These are phyloP conservation scores for Russula vinacea DNA, from an alignment of 768 basidiomycete genomes.

Conservation along the genomic window DNA sequence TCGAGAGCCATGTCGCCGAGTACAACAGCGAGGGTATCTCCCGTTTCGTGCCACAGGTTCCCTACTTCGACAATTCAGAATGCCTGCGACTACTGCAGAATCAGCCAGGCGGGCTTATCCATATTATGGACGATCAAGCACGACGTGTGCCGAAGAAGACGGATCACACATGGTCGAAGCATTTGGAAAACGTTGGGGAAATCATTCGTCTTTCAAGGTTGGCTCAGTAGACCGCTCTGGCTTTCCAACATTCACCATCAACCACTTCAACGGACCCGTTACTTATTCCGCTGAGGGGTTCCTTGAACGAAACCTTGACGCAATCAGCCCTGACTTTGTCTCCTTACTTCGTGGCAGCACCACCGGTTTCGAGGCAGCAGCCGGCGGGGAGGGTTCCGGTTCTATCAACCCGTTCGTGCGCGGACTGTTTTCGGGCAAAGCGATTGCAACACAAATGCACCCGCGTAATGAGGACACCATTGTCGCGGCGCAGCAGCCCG, in stretches of 20 bases:
- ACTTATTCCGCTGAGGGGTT: slow-evolving; percentile 90
- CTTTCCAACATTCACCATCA: slow-evolving; percentile 83
- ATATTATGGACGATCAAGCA: slow-evolving; percentile 98
- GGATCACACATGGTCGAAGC: slow-evolving; percentile 94
- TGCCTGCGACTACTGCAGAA: slow-evolving; percentile 84
- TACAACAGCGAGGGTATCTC: slow-evolving; percentile 81
- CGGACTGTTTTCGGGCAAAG: slow-evolving; percentile 81
- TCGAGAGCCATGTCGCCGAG: slow-evolving; percentile 78
- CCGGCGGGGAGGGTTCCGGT: slow-evolving; percentile 64
- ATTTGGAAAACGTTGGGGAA: slow-evolving; percentile 90
- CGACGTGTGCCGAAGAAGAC: slow-evolving; percentile 84
- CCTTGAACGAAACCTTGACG: slow-evolving; percentile 83
- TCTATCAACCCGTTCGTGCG: slow-evolving; percentile 91
- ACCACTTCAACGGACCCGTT: slow-evolving; percentile 88
- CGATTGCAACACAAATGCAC: slow-evolving; percentile 89
- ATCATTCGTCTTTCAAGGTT: slow-evolving; percentile 87
- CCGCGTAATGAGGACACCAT: slow-evolving; percentile 93
- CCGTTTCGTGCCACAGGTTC: slow-evolving; percentile 60
- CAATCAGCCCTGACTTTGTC: slow-evolving; percentile 90
- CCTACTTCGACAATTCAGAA: slow-evolving; percentile 90
- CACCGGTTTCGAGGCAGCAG: slow-evolving; percentile 35
- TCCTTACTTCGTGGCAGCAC: slow-evolving; percentile 72
- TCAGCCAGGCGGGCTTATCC: slow-evolving; percentile 84
- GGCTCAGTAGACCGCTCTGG: slow-evolving; percentile 73
- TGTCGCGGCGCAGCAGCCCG: slow-evolving; percentile 87